These are phyloP conservation scores for Beauveria sp. DNA, from an alignment of 2,329 filamentous ascomycete genomes.

Conservation along the genomic window DNA sequence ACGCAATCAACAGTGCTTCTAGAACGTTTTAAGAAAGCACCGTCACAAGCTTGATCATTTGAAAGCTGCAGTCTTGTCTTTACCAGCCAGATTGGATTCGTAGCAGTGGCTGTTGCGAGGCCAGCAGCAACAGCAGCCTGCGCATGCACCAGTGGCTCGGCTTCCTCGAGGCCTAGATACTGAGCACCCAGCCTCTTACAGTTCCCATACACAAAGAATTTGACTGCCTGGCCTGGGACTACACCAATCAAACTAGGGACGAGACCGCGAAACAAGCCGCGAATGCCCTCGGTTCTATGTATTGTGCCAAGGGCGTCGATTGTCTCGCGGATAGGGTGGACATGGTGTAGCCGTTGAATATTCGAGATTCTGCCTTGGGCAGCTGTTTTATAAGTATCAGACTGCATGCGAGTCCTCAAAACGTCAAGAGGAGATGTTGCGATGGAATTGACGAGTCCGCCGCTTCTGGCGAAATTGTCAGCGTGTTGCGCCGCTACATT, in stretches of 20 bases:
- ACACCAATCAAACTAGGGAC: slow-evolving; percentile 86
- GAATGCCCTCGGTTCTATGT: slow-evolving; percentile 73
- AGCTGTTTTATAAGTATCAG: slow-evolving; percentile 86
- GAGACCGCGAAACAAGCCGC: slow-evolving; percentile 85
- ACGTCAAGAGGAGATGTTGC: slow-evolving; percentile 89
- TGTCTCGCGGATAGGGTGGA: slow-evolving; percentile 76
- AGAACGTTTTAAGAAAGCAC: slow-evolving; percentile 44
- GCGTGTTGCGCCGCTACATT: neutral
- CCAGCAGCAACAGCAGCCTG: slow-evolving; percentile 70
- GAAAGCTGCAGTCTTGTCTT: slow-evolving; percentile 91
- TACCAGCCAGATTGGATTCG: slow-evolving; percentile 94
- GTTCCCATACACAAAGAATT: slow-evolving; percentile 91
- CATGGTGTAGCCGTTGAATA: slow-evolving; percentile 47
- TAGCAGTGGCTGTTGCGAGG: slow-evolving; percentile 79
- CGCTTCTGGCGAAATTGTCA: slow-evolving; percentile 46
- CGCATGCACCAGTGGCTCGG: slow-evolving; percentile 70
- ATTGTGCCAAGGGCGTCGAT: slow-evolving; percentile 78
- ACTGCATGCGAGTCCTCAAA: slow-evolving; percentile 86
- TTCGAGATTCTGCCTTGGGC: slow-evolving; percentile 35
- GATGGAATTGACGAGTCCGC: slow-evolving; percentile 82
- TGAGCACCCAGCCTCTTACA: slow-evolving; percentile 75
- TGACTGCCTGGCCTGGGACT: slow-evolving; percentile 82
- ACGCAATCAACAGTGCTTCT: slow-evolving; percentile 83
- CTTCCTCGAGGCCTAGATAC: slow-evolving; percentile 61
- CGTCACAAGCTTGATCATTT: slow-evolving; percentile 53